These are phyloP conservation scores for Capsicum rhomboideum DNA, from an alignment of 257 asterid genomes.

Conservation along the genomic window DNA sequence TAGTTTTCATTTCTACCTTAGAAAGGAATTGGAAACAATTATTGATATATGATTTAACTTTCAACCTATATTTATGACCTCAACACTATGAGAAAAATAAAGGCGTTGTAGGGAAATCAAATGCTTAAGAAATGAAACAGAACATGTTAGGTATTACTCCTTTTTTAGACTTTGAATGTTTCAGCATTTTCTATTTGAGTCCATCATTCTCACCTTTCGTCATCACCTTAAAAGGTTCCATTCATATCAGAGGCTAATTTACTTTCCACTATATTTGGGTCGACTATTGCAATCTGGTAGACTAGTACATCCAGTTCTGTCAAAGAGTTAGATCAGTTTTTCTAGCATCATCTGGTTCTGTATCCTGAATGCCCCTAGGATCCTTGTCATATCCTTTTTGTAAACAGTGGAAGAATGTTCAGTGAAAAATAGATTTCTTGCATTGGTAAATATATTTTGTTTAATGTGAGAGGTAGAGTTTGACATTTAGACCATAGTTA, in stretches of 20 bases:
- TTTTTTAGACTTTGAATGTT: not conserved
- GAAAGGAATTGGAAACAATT: not conserved
- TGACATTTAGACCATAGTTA: not conserved
- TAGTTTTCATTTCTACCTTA: not conserved
- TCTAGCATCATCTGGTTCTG: not conserved
- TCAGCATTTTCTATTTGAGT: not conserved
- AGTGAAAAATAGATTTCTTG: not conserved
- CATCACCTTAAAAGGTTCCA: not conserved
- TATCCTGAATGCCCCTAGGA: not conserved
- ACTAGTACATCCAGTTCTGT: not conserved
- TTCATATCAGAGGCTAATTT: not conserved
- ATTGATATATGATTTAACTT: not conserved
- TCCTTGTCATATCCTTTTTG: not conserved
- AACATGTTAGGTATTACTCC: not conserved
- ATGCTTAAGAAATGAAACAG: not conserved
- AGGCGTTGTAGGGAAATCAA: not conserved
- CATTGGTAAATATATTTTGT: not conserved
- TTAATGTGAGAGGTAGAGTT: not conserved
- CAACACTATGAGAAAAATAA: not conserved
- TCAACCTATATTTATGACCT: not conserved
- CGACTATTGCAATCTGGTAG: not conserved
- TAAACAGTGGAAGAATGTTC: not conserved
- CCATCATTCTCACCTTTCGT: not conserved
- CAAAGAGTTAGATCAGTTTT: not conserved
- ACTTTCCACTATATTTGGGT: not conserved